Conservation (phyloP, 768 basidiomycete species). For the Amylocystis lapponica region DNA sequence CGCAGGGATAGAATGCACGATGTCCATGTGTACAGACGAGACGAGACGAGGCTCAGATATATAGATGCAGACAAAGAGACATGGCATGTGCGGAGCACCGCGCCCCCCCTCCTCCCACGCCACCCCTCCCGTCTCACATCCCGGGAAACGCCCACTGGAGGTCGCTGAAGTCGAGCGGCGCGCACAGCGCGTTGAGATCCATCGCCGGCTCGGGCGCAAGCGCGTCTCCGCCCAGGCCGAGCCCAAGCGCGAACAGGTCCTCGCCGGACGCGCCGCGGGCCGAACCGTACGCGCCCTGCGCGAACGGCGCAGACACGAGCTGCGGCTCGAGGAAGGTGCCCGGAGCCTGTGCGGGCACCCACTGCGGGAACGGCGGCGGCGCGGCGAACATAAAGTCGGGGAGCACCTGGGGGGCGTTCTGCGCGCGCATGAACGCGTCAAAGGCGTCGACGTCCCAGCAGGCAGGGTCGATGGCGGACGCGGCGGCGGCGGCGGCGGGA, state of each 20-base stretch:
- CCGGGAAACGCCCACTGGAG: too few relatives aligned
- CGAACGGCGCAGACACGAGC: not conserved
- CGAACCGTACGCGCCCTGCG: too few relatives aligned
- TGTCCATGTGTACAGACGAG: slow-evolving; percentile 1
- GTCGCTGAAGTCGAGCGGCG: not conserved
- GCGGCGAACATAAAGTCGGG: not conserved
- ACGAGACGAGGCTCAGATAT: not conserved
- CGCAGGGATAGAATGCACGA: not conserved
- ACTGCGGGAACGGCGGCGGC: not conserved
- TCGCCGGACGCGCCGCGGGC: not conserved
- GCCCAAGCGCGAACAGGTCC: too few relatives aligned
- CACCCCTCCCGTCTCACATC: too few relatives aligned
- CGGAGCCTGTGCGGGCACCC: not conserved
- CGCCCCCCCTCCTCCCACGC: too few relatives aligned
- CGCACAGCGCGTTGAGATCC: not conserved
- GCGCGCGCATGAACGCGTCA: not conserved
- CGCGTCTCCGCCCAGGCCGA: not conserved
- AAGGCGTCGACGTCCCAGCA: not conserved
- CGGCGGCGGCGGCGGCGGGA: not conserved
- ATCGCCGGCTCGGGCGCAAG: not conserved
- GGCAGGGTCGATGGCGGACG: not conserved
- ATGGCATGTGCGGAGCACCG: not conserved
- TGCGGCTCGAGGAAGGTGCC: not conserved
- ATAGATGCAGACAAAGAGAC: too few relatives aligned
- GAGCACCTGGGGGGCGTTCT: not conserved